Conservation (phyloP, 495 filamentous ascomycete genomes). For the Podospora fimiseda region DNA sequence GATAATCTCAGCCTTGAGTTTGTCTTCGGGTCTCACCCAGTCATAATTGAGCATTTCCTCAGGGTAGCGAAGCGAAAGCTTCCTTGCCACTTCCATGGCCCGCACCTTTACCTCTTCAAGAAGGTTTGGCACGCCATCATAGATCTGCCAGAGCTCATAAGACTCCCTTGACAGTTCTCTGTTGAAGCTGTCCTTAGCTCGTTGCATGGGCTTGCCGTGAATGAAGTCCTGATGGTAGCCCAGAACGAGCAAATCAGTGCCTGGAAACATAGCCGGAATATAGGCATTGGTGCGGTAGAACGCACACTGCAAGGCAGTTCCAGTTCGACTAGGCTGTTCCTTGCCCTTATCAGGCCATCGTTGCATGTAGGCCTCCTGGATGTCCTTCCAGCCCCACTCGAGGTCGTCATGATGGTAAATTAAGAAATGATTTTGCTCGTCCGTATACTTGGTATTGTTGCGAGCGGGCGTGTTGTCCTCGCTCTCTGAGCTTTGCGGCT, state of each 20-base stretch:
- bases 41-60: background rate
- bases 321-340: conserved; percentile 9
- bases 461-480: conserved; percentile 1
- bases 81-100: background rate
- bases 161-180: background rate
- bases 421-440: conserved; percentile 20
- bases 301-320: conserved; percentile 27
- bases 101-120: background rate
- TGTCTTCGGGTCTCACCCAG: background rate
- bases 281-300: conserved; percentile 34
- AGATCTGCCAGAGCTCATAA: background rate
- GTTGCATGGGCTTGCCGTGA: background rate
- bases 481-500: background rate
- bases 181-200: background rate
- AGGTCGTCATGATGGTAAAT: conserved; percentile 32
- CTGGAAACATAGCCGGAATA: conserved; percentile 13
- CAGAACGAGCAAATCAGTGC: conserved; percentile 2
- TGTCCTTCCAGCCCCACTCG: conserved; percentile 26
- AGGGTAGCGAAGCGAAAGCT: background rate
- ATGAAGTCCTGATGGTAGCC: background rate
- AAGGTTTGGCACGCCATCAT: background rate
- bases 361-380: conserved; percentile 21
- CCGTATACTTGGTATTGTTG: conserved; percentile 18
- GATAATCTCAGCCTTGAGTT: background rate
- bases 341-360: conserved; percentile 15